Conservation (phyloP, 768 basidiomycete genomes). For the Cantharellus cinnabarinus region DNA sequence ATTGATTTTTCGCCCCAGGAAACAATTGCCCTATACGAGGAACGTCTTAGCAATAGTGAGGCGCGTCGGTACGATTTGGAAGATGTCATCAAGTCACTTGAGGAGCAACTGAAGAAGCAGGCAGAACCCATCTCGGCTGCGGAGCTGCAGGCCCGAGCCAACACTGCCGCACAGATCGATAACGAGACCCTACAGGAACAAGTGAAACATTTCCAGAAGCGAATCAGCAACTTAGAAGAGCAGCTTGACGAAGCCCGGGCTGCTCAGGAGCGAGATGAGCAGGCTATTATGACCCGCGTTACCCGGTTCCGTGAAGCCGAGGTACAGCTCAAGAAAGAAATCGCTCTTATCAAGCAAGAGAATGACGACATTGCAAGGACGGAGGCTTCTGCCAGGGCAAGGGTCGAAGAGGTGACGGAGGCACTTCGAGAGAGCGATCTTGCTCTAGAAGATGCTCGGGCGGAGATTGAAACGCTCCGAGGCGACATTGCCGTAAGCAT, state of each 20-base stretch:
- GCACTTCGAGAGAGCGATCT: constrained; percentile 72
- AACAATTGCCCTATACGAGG: constrained; percentile 90
- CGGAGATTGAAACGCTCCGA: constrained; percentile 67
- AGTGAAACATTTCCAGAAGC: constrained; percentile 66
- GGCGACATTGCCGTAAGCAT: constrained; percentile 50
- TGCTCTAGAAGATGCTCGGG: constrained; percentile 74
- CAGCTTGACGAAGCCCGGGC: constrained; percentile 56
- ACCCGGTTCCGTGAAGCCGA: constrained; percentile 54
- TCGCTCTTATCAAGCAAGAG: constrained; percentile 42
- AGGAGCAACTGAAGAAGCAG: constrained; percentile 26
- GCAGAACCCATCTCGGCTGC: constrained; percentile 19
- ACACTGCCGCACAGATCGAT: constrained; percentile 77
- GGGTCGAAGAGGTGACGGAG: constrained; percentile 74
- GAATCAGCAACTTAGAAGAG: constrained; percentile 60
- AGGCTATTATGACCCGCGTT: constrained; percentile 37
- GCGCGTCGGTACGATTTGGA: constrained; percentile 61
- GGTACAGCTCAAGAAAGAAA: constrained; percentile 47
- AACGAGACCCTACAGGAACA: constrained; percentile 85
- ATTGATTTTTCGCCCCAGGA: constrained; percentile 30
- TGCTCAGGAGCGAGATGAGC: constrained; percentile 57
- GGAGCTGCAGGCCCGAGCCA: constrained; percentile 21
- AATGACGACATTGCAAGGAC: constrained; percentile 40
- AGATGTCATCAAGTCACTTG: constrained; percentile 34
- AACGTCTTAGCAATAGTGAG: constrained; percentile 53
- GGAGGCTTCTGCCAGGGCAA: constrained; percentile 37